Conservation (phyloP, 2,329 filamentous ascomycete genomes). For the Myrmaecium sp. region DNA sequence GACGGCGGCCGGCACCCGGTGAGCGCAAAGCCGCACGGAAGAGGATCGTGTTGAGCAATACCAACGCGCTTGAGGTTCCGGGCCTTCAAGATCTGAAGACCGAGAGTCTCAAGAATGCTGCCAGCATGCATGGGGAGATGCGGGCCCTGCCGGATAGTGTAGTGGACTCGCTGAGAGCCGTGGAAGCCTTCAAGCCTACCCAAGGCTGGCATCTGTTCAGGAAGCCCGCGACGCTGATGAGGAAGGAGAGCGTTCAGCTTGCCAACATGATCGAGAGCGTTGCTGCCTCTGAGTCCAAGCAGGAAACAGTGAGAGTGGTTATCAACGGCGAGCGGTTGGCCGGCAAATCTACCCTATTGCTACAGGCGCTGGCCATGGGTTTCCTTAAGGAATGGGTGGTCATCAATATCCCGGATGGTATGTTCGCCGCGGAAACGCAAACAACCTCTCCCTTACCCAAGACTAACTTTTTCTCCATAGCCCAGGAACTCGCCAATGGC, state of each 20-base stretch:
- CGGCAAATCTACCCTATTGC: conserved; percentile 74
- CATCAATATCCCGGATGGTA: conserved; percentile 78
- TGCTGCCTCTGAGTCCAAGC: conserved; percentile 36
- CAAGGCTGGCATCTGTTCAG: conserved; percentile 83
- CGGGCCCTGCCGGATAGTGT: conserved; percentile 50
- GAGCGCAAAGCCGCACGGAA: conserved; percentile 80
- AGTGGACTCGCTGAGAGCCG: conserved; percentile 64
- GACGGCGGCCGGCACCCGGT: conserved; percentile 46
- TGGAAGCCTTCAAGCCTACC: conserved; percentile 78
- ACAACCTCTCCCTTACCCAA: neutral
- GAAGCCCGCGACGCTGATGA: conserved; percentile 60
- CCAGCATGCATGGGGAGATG: conserved; percentile 48
- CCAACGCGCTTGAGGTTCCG: conserved; percentile 67
- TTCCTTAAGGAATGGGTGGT: conserved; percentile 78
- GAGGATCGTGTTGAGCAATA: conserved; percentile 81
- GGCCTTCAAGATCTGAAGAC: conserved; percentile 48
- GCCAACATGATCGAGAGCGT: conserved; percentile 29
- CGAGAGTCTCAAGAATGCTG: too few species aligned
- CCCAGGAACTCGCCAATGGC: conserved; percentile 64
- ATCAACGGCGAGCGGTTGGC: conserved; percentile 56
- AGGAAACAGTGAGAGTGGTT: conserved; percentile 45
- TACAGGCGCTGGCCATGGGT: conserved; percentile 71
- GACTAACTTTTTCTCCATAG: conserved; percentile 24
- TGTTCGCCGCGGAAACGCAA: conserved; percentile 9
- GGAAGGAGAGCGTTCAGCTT: conserved; percentile 61